A percentile compares a stretch with the other conserved stretches of the same genome.
These are phyloP conservation scores for Nicotiana tabacum DNA, from an alignment of 257 asterid genomes.

Conservation along the genomic window DNA sequence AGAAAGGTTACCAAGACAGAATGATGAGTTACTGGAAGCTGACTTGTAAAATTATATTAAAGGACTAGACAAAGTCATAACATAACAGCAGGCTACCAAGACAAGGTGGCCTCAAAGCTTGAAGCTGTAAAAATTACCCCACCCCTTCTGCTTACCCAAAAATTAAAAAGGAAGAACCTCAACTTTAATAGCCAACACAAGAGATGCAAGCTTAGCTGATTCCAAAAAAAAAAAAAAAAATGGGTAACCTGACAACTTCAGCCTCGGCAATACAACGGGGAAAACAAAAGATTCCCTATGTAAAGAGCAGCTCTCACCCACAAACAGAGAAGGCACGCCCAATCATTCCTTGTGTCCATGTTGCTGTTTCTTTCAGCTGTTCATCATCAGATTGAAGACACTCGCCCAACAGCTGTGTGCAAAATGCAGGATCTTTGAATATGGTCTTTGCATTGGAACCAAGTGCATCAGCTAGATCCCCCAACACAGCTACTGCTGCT, in stretches of 20 bases:
- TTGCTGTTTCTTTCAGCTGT: constrained; percentile 76
- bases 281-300: neutral
- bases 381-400: constrained; percentile 81
- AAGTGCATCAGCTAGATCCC: constrained; percentile 87
- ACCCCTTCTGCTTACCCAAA: constrained; percentile 11
- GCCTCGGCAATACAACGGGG: neutral
- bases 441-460: constrained; percentile 57
- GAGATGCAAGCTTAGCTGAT: constrained; percentile 14
- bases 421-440: constrained; percentile 45
- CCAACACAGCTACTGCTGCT: constrained; percentile 82
- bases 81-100: constrained; percentile 28
- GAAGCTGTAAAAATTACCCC: constrained; percentile 18
- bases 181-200: constrained; percentile 11
- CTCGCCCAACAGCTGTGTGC: constrained; percentile 51
- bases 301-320: constrained; percentile 28
- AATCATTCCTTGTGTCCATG: constrained; percentile 86
- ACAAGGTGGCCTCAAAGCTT: constrained; percentile 28
- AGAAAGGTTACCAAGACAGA: neutral
- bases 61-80: neutral
- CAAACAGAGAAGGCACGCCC: constrained; percentile 57
- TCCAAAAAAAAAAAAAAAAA: neutral
- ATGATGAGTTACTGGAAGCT: neutral
- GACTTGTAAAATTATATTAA: constrained; percentile 1
- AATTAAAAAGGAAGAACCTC: neutral
- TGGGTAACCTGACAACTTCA: neutral